phyloP scores from a whole-genome alignment of 352 stramenopile species.

The Phytophthora crassamura region DNA sequence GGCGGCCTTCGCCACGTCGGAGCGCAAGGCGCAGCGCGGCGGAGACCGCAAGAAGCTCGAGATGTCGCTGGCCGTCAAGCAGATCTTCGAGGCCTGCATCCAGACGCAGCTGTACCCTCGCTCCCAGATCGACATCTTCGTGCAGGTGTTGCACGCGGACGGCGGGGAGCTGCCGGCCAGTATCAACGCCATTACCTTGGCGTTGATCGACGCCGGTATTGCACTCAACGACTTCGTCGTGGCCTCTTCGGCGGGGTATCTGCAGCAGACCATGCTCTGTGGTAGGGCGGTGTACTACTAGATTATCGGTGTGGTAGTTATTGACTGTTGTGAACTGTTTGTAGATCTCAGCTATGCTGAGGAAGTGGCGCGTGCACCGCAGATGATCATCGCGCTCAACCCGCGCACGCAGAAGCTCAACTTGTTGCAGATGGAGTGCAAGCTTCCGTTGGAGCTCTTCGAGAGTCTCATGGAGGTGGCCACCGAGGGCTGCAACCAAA shows the following conservation, averaged over 20 bases:
- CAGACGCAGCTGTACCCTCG: slow-evolving; percentile 92
- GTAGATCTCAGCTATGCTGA: slow-evolving; percentile 92
- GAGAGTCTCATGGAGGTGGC: slow-evolving; percentile 85
- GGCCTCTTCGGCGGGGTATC: slow-evolving; percentile 86
- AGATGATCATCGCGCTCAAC: slow-evolving; percentile 89
- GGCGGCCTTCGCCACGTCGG: slow-evolving; percentile 87
- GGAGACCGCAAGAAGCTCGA: slow-evolving; percentile 91
- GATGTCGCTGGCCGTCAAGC: slow-evolving; percentile 89
- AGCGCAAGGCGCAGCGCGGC: slow-evolving; percentile 80
- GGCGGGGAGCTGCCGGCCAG: slow-evolving; percentile 87
- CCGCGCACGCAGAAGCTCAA: slow-evolving; percentile 89
- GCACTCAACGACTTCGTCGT: slow-evolving; percentile 93
- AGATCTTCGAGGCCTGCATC: slow-evolving; percentile 93
- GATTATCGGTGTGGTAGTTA: not conserved
- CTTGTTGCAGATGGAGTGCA: slow-evolving; percentile 92
- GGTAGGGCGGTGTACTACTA: slow-evolving; percentile 43
- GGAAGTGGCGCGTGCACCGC: slow-evolving; percentile 85
- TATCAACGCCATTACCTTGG: slow-evolving; percentile 92
- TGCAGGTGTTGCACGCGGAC: slow-evolving; percentile 92
- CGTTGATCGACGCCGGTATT: slow-evolving; percentile 92
- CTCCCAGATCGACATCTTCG: slow-evolving; percentile 94
- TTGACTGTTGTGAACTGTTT: slow-evolving; percentile 9
- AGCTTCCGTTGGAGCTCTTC: slow-evolving; percentile 89
- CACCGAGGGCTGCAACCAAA: slow-evolving; percentile 83
- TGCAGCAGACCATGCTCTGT: slow-evolving; percentile 90